These are phyloP conservation scores for Scleroderma citrinum DNA, from an alignment of 768 basidiomycete species.

Conservation along the genomic window DNA sequence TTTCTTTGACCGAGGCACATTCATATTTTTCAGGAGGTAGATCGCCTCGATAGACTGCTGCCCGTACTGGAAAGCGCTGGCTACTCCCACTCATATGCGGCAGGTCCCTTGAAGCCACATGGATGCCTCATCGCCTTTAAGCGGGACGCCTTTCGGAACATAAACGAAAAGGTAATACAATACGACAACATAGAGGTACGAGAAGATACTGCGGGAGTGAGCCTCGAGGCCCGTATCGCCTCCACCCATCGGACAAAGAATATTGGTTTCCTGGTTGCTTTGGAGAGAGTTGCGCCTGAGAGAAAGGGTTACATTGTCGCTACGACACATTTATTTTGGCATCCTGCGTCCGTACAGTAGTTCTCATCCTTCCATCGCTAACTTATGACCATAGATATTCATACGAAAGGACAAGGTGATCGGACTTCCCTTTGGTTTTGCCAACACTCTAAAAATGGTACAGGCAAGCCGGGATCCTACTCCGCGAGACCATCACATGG, in stretches of 20 bases:
- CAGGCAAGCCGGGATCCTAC: conserved; percentile 74
- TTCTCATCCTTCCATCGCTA: not conserved
- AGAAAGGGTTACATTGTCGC: conserved; percentile 63
- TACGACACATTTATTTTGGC: conserved; percentile 96
- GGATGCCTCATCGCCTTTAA: conserved; percentile 82
- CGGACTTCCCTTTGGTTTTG: not conserved
- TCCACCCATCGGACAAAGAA: conserved; percentile 71
- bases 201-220: conserved; percentile 26
- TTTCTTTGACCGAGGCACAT: not conserved
- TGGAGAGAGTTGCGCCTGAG: conserved; percentile 38
- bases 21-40: conserved; percentile 65
- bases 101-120: conserved; percentile 74
- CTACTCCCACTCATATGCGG: conserved; percentile 59
- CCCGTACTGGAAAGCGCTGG: conserved; percentile 60
- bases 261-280: conserved; percentile 68
- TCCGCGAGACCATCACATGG: conserved; percentile 58
- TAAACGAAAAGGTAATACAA: conserved; percentile 44
- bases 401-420: conserved; percentile 76
- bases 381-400: conserved; percentile 31
- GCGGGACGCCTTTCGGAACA: conserved; percentile 40
- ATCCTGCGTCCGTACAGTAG: conserved; percentile 57
- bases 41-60: conserved; percentile 66
- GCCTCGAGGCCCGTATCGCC: conserved; percentile 37
- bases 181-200: conserved; percentile 67
- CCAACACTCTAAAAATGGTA: not conserved